Conservation (phyloP, 2,329 filamentous ascomycete species). For the Aureobasidium namibiae region DNA sequence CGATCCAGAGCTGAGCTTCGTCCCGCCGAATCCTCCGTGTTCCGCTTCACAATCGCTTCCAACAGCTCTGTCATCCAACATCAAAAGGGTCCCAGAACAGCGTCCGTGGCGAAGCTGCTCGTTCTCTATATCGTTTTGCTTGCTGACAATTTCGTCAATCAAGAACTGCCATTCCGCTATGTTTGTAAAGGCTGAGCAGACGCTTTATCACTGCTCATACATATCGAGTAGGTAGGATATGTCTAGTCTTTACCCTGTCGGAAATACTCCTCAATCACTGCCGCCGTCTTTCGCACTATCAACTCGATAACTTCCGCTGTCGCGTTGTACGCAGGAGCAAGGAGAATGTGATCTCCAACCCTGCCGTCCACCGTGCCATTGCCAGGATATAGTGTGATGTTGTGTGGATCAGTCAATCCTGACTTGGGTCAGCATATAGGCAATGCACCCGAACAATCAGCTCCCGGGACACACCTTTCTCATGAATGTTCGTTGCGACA, state of each 20-base stretch:
- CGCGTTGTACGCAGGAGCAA: constrained; percentile 62
- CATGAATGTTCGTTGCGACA: constrained; percentile 43
- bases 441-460: background rate
- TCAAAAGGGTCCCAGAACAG: too few relatives aligned
- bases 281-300: constrained; percentile 44
- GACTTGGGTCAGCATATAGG: constrained; percentile 10
- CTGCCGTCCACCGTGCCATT: constrained; percentile 50
- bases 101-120: too few relatives aligned
- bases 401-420: constrained; percentile 37
- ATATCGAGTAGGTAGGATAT: background rate
- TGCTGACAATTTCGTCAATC: background rate
- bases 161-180: background rate
- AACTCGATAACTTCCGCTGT: constrained; percentile 47
- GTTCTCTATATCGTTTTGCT: too few relatives aligned
- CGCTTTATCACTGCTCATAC: too few relatives aligned
- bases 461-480: constrained; percentile 34
- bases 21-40: background rate
- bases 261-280: constrained; percentile 46
- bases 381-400: constrained; percentile 57
- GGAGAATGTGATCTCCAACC: constrained; percentile 60
- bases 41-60: background rate
- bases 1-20: background rate
- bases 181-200: too few relatives aligned
- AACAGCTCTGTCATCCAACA: background rate
- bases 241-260: background rate